Evolutionary conservation across 768 basidiomycete genomes (phyloP).

Genomic region (Pulveroboletus ravenelii): DNA sequence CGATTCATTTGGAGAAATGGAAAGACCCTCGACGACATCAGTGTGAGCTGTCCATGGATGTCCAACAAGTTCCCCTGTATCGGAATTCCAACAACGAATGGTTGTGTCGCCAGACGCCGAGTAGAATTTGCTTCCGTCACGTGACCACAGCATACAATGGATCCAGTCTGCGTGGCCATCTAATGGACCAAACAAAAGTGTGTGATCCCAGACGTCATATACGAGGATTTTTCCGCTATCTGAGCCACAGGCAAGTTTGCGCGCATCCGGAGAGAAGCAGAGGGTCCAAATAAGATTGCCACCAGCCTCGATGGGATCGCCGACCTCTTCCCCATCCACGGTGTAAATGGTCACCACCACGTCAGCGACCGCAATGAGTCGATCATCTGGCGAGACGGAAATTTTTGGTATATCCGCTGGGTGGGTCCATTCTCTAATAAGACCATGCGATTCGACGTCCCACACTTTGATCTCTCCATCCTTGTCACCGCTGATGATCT

Average conservation of each 20-base stretch:
- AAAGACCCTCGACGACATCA: neutral
- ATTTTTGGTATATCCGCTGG: too few relatives aligned
- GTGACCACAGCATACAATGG: conserved; percentile 3
- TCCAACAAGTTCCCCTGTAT: neutral
- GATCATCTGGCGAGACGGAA: conserved; percentile 2
- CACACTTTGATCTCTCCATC: neutral
- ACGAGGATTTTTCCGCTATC: neutral
- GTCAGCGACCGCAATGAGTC: neutral
- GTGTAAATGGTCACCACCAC: neutral
- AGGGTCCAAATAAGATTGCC: neutral
- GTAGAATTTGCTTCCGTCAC: conserved; percentile 1
- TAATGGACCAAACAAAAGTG: neutral
- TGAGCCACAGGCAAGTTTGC: conserved; percentile 2
- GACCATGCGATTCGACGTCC: neutral
- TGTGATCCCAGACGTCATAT: neutral
- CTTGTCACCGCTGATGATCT: neutral
- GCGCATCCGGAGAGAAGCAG: neutral
- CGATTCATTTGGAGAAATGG: conserved; percentile 1
- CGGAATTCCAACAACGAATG: conserved; percentile 9
- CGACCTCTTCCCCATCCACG: neutral
- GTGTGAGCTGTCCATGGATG: neutral
- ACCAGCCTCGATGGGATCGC: neutral
- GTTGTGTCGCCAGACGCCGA: neutral
- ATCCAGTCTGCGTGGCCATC: neutral
- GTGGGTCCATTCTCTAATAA: conserved; percentile 2